A percentile compares a stretch with the other conserved stretches of the same genome.
These are phyloP conservation scores for Eucalyptus camaldulensis DNA, from an alignment of 345 rosid genomes.

Conservation along the genomic window DNA sequence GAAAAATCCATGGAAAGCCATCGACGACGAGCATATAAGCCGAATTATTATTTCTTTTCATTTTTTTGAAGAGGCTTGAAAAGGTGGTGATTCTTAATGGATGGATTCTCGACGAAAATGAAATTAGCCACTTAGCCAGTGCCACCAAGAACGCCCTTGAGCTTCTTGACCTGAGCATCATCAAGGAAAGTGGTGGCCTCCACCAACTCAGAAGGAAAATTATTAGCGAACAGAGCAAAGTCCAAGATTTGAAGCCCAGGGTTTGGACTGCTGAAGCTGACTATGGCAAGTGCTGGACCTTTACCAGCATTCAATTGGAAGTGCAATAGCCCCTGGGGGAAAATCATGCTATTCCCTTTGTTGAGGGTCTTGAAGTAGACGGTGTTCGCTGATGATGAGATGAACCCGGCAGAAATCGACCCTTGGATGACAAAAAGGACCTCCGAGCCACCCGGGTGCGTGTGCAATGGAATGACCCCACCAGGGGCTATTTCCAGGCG, in stretches of 20 bases:
- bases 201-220: neutral
- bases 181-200: conserved; percentile 44
- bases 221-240: conserved; percentile 42
- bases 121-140: conserved; percentile 16
- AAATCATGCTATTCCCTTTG: conserved; percentile 55
- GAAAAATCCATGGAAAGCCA: neutral
- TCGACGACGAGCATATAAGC: neutral
- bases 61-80: neutral
- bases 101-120: neutral
- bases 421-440: conserved; percentile 42
- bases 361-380: conserved; percentile 41
- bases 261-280: conserved; percentile 51
- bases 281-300: conserved; percentile 27
- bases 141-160: conserved; percentile 85
- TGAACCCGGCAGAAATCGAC: conserved; percentile 63
- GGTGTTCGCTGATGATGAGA: conserved; percentile 41
- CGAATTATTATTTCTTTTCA: neutral
- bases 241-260: conserved; percentile 75
- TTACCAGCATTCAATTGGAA: conserved; percentile 55
- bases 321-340: conserved; percentile 71
- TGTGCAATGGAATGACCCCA: conserved; percentile 76
- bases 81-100: neutral
- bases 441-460: conserved; percentile 75
- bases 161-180: conserved; percentile 64
- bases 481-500: conserved; percentile 61